Base-by-base conservation (phyloP, 441 rosid species). In the Populus hybrid region DNA sequence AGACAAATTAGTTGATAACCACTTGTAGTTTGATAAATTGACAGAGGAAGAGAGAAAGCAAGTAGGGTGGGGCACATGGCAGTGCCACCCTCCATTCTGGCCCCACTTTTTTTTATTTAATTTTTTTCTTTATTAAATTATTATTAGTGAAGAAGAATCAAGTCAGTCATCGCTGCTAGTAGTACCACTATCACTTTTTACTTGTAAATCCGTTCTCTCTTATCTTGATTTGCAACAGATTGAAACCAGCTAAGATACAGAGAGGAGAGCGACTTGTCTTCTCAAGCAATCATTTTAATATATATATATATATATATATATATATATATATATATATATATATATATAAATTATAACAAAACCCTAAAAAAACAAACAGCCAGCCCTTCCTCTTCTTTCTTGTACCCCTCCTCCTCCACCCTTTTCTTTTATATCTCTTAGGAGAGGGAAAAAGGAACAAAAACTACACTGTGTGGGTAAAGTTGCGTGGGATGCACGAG, bases 241-340 rank as follows among this genome's bases (percentile, higher is more conserved):
- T 64, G 82, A 83, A 83, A 72, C 81, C 86, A 68, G 75, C 87
- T 80, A 78, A 84, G 80, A 77, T 74, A 75, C 84, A 81, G 71
- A 65, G 29, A 42, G 20, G 74, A 56, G 31, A 18, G 73, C 69
- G 78, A 81, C 77, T 74, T 74, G 76, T 78, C 83, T 83, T 86
- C 81, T 75, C 28, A 26, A 71, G 66, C 40, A 76, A 77, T 78
- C 78, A 76, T 29, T 29, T 29, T 29, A 29, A 29, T 29, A 29
- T 29, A 29, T 29, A 29, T 29, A 29, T 29, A 29, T 29, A 29
- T 28, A 28, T 28, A 28, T 26, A 26, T 26, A 26, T 26, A 26
- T 26, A 26, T 26, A 26, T 26, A 26, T 26, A 26, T 26, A 26
- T 26, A 26, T 26, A 26, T 26, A 26, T 26, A 26, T 26, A 26